Evolutionary conservation across 345 rosid species (phyloP), one percentile per base, ranked within the genome.

Genomic region (Pugionium cornutum): DNA sequence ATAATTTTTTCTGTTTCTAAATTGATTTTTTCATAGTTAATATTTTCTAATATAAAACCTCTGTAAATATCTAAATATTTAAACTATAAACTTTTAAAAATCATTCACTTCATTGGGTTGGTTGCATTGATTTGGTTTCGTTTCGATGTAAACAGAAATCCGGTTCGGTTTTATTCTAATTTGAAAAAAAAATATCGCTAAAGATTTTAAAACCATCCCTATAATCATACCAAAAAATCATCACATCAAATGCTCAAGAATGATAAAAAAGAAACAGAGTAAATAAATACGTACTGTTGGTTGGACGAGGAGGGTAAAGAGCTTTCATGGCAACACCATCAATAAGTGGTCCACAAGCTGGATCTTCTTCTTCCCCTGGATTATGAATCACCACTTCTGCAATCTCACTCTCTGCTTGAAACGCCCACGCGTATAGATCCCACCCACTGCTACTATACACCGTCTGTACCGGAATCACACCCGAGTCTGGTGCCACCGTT

Each of bases 381-480:
- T 92, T 86, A 61, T 88, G 98, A 50, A 92, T 81, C 34, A 83
- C 73, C 1, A 89, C 51, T 61, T 79, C 86, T 0, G 81, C 73
- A 7, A 66, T 53, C 7, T 76, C 72, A 1, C 28, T 56, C 44
- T 75, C 77, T 2, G 97, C 86, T 27, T 74, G 77, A 53, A 84
- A 92, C 2, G 86, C 92, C 97, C 97, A 86, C 2, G 97, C 85
- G 52, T 83, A 89, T 0, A 81, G 76, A 73, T 92, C 98, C 97
- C 98, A 92, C 0, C 94, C 97, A 33, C 71, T 83, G 74, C 95
- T 84, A 53, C 88, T 86, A 10, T 89, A 92, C 65, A 89, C 50
- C 0, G 97, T 92, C 69, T 92, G 98, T 26, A 89, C 62, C 4
- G 98, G 98, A 26, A 92, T 69, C 45, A 92, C 73, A 0, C 98